Conservation (phyloP, 176 grass and related monocot species). For the Carex kokanica region DNA sequence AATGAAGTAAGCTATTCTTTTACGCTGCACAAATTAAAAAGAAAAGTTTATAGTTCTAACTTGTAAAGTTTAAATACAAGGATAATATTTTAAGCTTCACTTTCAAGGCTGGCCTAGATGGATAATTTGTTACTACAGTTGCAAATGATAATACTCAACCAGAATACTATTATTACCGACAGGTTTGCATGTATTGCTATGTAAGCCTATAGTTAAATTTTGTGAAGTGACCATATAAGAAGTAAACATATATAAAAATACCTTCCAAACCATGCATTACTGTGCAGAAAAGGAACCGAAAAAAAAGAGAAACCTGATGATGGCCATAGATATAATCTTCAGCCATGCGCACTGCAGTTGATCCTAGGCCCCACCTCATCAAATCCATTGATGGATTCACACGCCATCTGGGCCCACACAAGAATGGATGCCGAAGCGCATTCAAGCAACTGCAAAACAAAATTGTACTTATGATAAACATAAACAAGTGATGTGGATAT, state of each 20-base stretch:
- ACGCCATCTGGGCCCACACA: constrained; percentile 94
- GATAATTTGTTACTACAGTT: constrained; percentile 27
- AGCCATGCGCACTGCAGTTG: constrained; percentile 80
- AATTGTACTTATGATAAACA: neutral
- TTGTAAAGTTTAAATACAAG: constrained; percentile 9
- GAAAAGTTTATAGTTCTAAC: neutral
- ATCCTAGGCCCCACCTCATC: constrained; percentile 83
- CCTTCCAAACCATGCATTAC: neutral
- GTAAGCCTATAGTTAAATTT: constrained; percentile 14
- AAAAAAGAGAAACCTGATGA: constrained; percentile 53
- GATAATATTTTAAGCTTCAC: neutral
- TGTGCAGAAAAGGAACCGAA: neutral
- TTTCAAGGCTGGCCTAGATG: neutral
- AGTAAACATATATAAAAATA: neutral
- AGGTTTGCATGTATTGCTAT: neutral
- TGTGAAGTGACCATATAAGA: neutral
- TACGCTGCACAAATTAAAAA: constrained; percentile 57
- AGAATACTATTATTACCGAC: neutral
- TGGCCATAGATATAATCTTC: constrained; percentile 96
- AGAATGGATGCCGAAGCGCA: constrained; percentile 88
- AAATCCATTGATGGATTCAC: constrained; percentile 63
- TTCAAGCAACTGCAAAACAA: constrained; percentile 58
- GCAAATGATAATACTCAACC: constrained; percentile 4
- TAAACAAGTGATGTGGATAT: neutral
- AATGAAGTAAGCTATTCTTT: constrained; percentile 71